These are phyloP conservation scores for Ascochyta lentis DNA, from an alignment of 2,329 filamentous ascomycete species.

Conservation along the genomic window DNA sequence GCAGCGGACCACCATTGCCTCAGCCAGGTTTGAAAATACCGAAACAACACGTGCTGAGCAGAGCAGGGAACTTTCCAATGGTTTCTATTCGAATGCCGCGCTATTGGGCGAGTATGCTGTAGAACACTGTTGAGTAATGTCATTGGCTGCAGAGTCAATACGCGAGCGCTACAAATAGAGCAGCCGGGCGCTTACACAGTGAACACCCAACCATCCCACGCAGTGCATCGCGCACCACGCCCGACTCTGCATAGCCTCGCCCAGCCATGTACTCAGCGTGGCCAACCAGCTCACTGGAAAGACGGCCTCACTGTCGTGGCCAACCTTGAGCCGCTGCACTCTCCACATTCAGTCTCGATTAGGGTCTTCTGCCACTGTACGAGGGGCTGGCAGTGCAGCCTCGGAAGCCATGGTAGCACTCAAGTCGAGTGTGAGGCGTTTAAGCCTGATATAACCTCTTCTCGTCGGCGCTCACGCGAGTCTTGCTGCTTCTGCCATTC, in stretches of 20 bases:
- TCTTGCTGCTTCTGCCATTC: conserved; percentile 40
- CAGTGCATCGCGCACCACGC: conserved; percentile 31
- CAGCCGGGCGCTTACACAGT: conserved; percentile 41
- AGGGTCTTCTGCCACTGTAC: conserved; percentile 37
- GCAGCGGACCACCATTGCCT: conserved; percentile 16
- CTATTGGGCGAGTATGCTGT: conserved; percentile 41
- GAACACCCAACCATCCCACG: conserved; percentile 41
- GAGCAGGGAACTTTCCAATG: neutral
- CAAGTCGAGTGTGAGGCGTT: conserved; percentile 36
- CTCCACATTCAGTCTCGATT: conserved; percentile 31
- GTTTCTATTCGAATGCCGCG: conserved; percentile 18
- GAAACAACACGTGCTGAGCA: conserved; percentile 13
- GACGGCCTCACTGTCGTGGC: conserved; percentile 44
- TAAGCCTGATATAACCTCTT: conserved; percentile 46
- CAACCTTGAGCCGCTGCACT: conserved; percentile 43
- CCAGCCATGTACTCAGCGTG: conserved; percentile 10
- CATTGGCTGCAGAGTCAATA: conserved; percentile 36
- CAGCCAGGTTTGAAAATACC: conserved; percentile 1
- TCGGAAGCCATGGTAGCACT: conserved; percentile 39
- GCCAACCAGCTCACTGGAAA: conserved; percentile 37
- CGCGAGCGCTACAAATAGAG: conserved; percentile 40
- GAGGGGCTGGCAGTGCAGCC: conserved; percentile 38
- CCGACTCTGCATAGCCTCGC: conserved; percentile 24
- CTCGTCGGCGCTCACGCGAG: conserved; percentile 36
- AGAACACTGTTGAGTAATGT: conserved; percentile 18